Conservation (phyloP, 768 basidiomycete genomes). For the Melanogaster broomeanus region DNA sequence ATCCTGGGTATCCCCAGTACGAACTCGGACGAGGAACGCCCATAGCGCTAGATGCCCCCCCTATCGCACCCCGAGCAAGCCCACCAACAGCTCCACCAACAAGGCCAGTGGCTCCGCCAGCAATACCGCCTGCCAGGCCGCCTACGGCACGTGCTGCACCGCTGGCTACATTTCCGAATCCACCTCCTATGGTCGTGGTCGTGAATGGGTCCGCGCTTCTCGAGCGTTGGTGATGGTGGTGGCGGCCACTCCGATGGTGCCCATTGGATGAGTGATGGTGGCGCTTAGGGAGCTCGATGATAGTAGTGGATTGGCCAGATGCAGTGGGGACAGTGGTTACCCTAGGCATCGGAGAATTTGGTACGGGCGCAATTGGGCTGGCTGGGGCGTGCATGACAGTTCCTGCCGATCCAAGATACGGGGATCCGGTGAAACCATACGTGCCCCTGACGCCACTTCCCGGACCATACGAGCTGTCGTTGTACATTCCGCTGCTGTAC, state of each 20-base stretch:
- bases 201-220: conserved; percentile 2
- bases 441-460: background rate
- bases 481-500: background rate
- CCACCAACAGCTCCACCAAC: conserved; percentile 5
- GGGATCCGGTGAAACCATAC: no score
- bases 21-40: background rate
- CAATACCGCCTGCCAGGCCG: no score
- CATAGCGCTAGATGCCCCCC: background rate
- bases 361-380: background rate
- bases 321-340: background rate
- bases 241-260: no score
- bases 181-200: background rate
- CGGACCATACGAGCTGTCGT: background rate
- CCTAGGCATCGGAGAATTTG: background rate
- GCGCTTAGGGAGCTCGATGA: conserved; percentile 5
- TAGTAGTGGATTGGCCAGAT: conserved; percentile 6
- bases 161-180: background rate
- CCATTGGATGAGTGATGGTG: conserved; percentile 1
- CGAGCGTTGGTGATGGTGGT: background rate
- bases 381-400: background rate
- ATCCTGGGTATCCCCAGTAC: background rate
- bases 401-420: background rate
- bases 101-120: background rate
- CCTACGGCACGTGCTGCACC: background rate
- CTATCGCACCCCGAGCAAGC: background rate